These are phyloP conservation scores for Nothopassalora personata DNA, from an alignment of 2,329 filamentous ascomycete genomes.

Conservation along the genomic window DNA sequence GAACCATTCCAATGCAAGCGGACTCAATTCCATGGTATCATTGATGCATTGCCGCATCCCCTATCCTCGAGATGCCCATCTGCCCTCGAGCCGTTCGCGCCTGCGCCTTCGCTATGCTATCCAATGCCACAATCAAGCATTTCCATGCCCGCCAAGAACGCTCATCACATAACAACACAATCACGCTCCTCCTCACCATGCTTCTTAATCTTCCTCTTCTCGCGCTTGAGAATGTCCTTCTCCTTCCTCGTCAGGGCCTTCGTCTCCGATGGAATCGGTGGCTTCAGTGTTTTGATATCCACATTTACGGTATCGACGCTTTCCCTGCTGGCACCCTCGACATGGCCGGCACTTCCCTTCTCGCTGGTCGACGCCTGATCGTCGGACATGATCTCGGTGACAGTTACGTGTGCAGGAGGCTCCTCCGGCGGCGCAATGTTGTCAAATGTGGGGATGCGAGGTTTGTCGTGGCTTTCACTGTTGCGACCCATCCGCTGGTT, in stretches of 20 bases:
- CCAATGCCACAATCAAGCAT: background rate
- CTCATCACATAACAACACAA: constrained; percentile 39
- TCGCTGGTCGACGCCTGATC: background rate
- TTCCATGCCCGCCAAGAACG: background rate
- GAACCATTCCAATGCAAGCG: background rate
- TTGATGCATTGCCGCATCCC: background rate
- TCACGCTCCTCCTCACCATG: constrained; percentile 38
- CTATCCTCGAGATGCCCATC: background rate
- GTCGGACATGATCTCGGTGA: background rate
- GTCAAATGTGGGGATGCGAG: background rate
- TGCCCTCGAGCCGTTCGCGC: background rate
- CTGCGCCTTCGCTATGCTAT: background rate
- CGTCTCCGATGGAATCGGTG: constrained; percentile 3
- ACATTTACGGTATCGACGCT: background rate
- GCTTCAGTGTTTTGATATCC: constrained; percentile 2
- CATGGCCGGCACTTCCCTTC: background rate
- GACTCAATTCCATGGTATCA: background rate
- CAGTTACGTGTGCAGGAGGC: background rate
- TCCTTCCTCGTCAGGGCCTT: constrained; percentile 24
- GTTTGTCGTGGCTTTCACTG: constrained; percentile 6
- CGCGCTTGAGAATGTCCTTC: constrained; percentile 25
- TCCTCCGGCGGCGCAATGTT: background rate
- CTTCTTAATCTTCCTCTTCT: constrained; percentile 26
- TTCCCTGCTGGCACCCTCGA: background rate
- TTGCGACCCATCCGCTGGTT: constrained; percentile 32